Evolutionary conservation across 1,284 basidiomycete genomes (phyloP).

Genomic region (Meira miltonrushii): DNA sequence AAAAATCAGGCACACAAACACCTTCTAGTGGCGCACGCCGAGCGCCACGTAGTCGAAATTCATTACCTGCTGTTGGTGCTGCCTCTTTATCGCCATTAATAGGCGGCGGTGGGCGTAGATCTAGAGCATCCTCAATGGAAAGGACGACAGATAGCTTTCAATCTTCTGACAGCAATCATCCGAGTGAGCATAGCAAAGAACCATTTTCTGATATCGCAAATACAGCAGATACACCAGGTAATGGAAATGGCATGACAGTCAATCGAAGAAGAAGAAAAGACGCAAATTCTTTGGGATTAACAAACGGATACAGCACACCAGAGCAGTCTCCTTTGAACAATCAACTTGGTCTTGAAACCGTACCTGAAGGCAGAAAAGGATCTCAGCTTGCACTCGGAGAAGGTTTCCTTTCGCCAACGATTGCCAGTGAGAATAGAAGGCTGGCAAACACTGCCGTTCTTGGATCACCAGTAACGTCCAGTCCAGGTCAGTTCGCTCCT

Average conservation of each 20-base stretch:
- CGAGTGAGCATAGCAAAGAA: too few species aligned
- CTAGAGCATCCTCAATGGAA: not conserved
- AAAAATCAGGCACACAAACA: not conserved
- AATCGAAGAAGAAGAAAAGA: slow-evolving; percentile 15
- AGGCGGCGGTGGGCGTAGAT: not conserved
- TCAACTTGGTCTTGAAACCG: slow-evolving; percentile 2
- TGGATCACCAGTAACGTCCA: not conserved
- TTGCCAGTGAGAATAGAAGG: slow-evolving; percentile 17
- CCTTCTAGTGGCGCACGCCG: not conserved
- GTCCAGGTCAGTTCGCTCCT: not conserved
- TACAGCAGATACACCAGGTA: slow-evolving; percentile 6
- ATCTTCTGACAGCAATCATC: not conserved
- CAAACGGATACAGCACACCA: slow-evolving; percentile 5
- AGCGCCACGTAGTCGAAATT: not conserved
- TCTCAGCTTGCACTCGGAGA: slow-evolving; percentile 1
- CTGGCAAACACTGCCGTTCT: not conserved
- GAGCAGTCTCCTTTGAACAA: not conserved
- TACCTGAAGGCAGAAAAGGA: not conserved
- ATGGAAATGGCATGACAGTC: slow-evolving; percentile 8
- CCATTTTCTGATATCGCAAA: not conserved
- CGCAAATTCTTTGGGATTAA: slow-evolving; percentile 3
- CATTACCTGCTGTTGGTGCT: not conserved
- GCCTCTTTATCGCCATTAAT: not conserved
- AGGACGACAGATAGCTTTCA: not conserved
- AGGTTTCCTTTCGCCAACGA: slow-evolving; percentile 13